Evolutionary conservation across 805 yeast genomes (phyloP).

Genomic region (Metschnikowia lachancei): DNA sequence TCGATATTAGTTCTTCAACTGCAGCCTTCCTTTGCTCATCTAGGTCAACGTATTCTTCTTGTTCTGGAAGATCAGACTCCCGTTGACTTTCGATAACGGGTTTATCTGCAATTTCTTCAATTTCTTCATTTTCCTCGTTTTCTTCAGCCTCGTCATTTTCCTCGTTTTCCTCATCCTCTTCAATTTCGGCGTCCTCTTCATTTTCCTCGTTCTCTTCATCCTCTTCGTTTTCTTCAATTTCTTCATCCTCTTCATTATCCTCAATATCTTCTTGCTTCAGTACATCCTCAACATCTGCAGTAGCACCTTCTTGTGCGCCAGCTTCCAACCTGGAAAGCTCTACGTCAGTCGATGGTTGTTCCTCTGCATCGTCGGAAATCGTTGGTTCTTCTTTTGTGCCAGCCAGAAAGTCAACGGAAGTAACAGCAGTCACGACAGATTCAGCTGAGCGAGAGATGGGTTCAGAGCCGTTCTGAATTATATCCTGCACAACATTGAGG

Average conservation of each 20-base stretch:
- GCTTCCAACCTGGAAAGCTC: constrained; percentile 21
- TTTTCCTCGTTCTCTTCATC: constrained; percentile 16
- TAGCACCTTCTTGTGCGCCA: constrained; percentile 9
- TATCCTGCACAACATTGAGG: constrained; percentile 1
- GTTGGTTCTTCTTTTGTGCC: background rate
- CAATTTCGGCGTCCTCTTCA: constrained; percentile 12
- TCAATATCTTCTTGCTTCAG: constrained; percentile 25
- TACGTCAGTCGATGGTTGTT: background rate
- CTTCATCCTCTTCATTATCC: constrained; percentile 17
- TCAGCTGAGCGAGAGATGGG: constrained; percentile 4
- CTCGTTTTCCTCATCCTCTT: constrained; percentile 5
- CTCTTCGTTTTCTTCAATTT: constrained; percentile 11
- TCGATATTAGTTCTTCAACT: constrained; percentile 66
- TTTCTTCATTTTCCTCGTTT: too few species aligned
- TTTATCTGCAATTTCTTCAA: too few species aligned
- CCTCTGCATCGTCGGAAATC: background rate
- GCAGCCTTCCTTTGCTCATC: constrained; percentile 58
- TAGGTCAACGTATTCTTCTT: constrained; percentile 19
- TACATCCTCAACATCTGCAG: constrained; percentile 12
- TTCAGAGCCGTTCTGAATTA: constrained; percentile 9
- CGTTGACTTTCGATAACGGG: constrained; percentile 13
- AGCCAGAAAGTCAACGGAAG: background rate
- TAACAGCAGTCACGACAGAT: constrained; percentile 7
- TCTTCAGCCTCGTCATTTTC: too few species aligned
- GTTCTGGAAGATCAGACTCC: constrained; percentile 7